Evolutionary conservation across 768 basidiomycete species (phyloP), one percentile per base, ranked within the genome.

Genomic region (Rhizopogon roseolus): DNA sequence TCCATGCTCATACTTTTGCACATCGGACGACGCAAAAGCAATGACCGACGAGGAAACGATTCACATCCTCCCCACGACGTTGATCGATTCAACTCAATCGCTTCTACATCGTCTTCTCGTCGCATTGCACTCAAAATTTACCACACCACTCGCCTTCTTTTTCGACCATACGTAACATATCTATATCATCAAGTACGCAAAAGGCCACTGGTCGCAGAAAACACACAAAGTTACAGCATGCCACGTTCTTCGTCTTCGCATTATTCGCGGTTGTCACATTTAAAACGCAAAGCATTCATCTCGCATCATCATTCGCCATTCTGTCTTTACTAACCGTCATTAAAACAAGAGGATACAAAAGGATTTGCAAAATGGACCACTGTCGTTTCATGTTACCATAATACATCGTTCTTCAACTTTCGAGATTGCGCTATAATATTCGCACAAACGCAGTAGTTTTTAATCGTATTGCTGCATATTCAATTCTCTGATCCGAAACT

Each of bases 141-240:
- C 49, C 56, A 59, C 60, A 67, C 61, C 53, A 64, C 53, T 66
- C 57, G 53, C 57, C 59, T 62, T 66, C 59, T 65, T 60, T 61
- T 62, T 59, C 56, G 59, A 66, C 32, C 62, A 58, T 61, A 48
- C 60, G 67, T 71, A 67, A 56, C 62, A 69, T 68, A 70, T 70
- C 66, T 70, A 70, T 66, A 63, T 67, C 51, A 66, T 70, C 67
- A 66, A 66, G 59, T 69, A 64, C 55, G 51, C 49, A 53, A 54
- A 57, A 59, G 55, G 34, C 57, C 34, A 57, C 46, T 57, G 56
- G 58, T 60, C 57, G 56, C 52, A 63, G 60, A 66, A 69, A 70
- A 63, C 57, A 60, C 64, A 57, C 58, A 66, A 69, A 69, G 60
- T 22, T 32, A 67, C 68, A 70, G 62, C 65, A 67, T 60, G 59